These are phyloP conservation scores for Porodaedalea pini DNA, from an alignment of 1,284 basidiomycete species.

Conservation along the genomic window DNA sequence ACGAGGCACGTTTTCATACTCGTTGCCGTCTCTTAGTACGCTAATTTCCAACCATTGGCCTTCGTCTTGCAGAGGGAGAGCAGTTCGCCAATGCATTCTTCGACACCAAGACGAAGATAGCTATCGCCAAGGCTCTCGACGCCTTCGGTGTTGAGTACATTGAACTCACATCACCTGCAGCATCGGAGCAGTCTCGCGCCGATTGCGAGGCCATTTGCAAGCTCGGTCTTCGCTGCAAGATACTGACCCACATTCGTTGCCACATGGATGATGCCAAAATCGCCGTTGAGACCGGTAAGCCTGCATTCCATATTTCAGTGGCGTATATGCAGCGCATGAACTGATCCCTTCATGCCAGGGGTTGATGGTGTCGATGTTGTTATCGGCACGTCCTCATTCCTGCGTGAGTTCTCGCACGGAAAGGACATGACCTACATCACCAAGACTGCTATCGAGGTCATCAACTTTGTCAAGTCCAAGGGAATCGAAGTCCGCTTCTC, in stretches of 20 bases:
- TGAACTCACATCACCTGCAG: slow-evolving; percentile 97
- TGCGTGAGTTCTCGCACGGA: slow-evolving; percentile 98
- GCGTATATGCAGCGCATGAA: not conserved
- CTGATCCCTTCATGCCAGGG: slow-evolving; percentile 44
- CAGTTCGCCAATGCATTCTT: slow-evolving; percentile 99
- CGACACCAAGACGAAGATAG: slow-evolving; percentile 99
- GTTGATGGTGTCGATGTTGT: slow-evolving; percentile 99
- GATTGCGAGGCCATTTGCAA: slow-evolving; percentile 99
- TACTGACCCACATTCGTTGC: slow-evolving; percentile 98
- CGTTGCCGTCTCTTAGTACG: slow-evolving; percentile 3
- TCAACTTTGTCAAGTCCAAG: slow-evolving; percentile 99
- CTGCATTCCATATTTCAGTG: not conserved
- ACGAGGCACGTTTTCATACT: slow-evolving; percentile 56
- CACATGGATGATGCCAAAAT: slow-evolving; percentile 99
- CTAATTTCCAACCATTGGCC: not conserved
- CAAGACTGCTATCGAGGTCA: slow-evolving; percentile 98
- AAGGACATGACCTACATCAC: slow-evolving; percentile 99
- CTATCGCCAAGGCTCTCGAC: slow-evolving; percentile 96
- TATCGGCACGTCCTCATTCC: slow-evolving; percentile 98
- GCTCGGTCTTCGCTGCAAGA: slow-evolving; percentile 95
- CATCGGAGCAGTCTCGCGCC: slow-evolving; percentile 91
- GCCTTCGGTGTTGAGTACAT: slow-evolving; percentile 99
- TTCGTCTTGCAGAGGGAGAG: slow-evolving; percentile 77
- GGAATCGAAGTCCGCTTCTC: slow-evolving; percentile 99
- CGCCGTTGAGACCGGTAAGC: slow-evolving; percentile 92